Evolutionary conservation across 2,329 filamentous ascomycete species (phyloP).

Genomic region (Helotiales sp.): DNA sequence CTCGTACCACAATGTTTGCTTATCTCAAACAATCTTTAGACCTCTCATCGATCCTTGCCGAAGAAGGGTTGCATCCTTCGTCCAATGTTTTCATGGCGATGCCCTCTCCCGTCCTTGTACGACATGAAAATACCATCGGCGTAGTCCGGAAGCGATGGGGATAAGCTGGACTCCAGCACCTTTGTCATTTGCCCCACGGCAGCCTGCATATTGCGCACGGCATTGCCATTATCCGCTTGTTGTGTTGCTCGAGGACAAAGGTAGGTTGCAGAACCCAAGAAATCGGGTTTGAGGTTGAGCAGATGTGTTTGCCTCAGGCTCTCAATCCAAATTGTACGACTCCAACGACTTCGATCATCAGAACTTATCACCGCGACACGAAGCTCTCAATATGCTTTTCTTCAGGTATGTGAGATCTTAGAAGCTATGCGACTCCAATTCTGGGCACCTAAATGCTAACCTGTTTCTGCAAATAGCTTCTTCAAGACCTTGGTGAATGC

Average conservation of each 20-base stretch:
- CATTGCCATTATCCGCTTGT: no score
- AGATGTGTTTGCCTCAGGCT: constrained; percentile 4
- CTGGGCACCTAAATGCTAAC: constrained; percentile 3
- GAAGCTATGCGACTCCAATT: neutral
- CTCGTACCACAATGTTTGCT: neutral
- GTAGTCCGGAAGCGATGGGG: neutral
- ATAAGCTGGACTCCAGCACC: no score
- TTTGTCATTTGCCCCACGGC: neutral
- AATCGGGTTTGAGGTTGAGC: neutral
- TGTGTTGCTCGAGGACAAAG: no score
- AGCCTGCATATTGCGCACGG: neutral
- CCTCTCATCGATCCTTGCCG: neutral
- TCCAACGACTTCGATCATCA: neutral
- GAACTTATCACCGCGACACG: neutral
- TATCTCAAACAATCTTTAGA: no score
- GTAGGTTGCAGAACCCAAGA: neutral
- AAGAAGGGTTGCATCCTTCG: no score
- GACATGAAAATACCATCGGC: neutral
- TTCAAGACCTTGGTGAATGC: constrained; percentile 99
- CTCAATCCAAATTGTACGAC: constrained; percentile 1
- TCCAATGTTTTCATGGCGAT: no score
- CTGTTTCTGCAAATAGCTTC: constrained; percentile 59
- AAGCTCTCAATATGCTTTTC: constrained; percentile 38
- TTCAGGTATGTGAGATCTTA: constrained; percentile 35
- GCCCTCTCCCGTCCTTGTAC: no score